Base-by-base conservation (phyloP, 441 rosid genomes). In the Sinapis alba region DNA sequence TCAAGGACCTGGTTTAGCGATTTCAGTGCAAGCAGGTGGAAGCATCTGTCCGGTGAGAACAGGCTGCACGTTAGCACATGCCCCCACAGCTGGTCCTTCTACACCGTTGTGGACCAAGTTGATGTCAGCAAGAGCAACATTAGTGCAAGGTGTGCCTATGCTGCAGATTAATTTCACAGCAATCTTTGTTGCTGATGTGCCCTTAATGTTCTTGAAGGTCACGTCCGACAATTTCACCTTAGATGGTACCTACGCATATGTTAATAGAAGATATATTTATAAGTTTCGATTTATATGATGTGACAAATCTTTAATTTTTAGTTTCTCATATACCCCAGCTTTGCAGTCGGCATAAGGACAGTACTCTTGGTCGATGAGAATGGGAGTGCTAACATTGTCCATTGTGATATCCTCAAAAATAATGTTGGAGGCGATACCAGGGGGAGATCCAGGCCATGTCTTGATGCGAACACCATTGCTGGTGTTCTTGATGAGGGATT, bases 381-480 rank as follows among this genome's bases (percentile, higher is more conserved):
- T 24, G 1, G 89, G 89, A 16, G 47, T 70, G 54, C 47, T 62
- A 9, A 83, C 84, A 69, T 84, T 79, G 50, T 62, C 66, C 83
- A 82, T 53, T 20, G 68, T 69, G 24, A 81, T 83, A 73, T 79
- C 84, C 10, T 86, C 84, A 24, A 85, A 90, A 74, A 68, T 80
- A 68, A 86, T 7, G 58, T 84, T 61, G 1, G 84, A 65, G 3
- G 82, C 86, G 0, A 58, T 7, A 4, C 73, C 57, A 0, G 70
- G 50, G 1, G 73, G 62, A 7, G 88, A 82, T 11, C 74, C 83
- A 0, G 96, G 87, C 91, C 89, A 88, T 19, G 87, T 78, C 74
- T 90, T 90, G 69, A 88, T 72, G 53, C 93, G 82, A 5, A 84
- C 78, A 8, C 91, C 91, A 11, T 86, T 84, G 6, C 10, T 57